phyloP scores from a whole-genome alignment of 2,329 filamentous ascomycete genomes.

The Aspergillus sp. region DNA sequence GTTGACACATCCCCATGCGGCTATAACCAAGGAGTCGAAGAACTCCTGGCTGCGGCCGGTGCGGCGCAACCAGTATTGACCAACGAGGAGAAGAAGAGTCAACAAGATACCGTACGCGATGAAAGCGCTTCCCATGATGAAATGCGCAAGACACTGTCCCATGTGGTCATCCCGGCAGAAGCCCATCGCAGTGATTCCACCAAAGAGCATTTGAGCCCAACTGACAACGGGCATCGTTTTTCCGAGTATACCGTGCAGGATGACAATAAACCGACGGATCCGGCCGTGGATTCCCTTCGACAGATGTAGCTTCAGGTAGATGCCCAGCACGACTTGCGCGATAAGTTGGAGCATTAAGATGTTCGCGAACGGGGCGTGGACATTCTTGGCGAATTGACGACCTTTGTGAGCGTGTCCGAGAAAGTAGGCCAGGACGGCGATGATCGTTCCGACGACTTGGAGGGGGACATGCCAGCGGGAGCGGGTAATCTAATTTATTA shows the following conservation, averaged over 20 bases:
- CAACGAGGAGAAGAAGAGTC: conserved; percentile 77
- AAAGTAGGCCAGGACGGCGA: conserved; percentile 80
- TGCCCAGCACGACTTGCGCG: conserved; percentile 68
- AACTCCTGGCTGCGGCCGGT: conserved; percentile 91
- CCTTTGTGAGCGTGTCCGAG: conserved; percentile 87
- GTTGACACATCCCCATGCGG: conserved; percentile 93
- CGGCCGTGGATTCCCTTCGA: conserved; percentile 74
- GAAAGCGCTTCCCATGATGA: conserved; percentile 97
- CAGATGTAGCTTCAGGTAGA: conserved; percentile 85
- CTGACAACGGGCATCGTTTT: conserved; percentile 79
- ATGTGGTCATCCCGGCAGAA: conserved; percentile 90
- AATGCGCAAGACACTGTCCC: conserved; percentile 90
- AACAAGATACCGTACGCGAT: conserved; percentile 88
- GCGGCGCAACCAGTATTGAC: conserved; percentile 76
- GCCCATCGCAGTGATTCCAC: conserved; percentile 82
- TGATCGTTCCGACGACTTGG: conserved; percentile 65
- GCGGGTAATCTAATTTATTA: conserved; percentile 61
- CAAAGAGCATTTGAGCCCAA: conserved; percentile 95
- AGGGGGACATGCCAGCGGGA: conserved; percentile 92
- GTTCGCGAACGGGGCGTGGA: conserved; percentile 74
- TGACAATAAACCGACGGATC: conserved; percentile 65
- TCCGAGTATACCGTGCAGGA: conserved; percentile 71
- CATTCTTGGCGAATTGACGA: conserved; percentile 73
- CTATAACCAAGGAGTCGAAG: conserved; percentile 86
- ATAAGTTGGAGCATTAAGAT: conserved; percentile 73